Percentiles rank a stretch among this genome's conserved stretches.
Evolutionary conservation across 495 filamentous ascomycete species (phyloP).

Genomic region (Saxophila tyrrhenica): DNA sequence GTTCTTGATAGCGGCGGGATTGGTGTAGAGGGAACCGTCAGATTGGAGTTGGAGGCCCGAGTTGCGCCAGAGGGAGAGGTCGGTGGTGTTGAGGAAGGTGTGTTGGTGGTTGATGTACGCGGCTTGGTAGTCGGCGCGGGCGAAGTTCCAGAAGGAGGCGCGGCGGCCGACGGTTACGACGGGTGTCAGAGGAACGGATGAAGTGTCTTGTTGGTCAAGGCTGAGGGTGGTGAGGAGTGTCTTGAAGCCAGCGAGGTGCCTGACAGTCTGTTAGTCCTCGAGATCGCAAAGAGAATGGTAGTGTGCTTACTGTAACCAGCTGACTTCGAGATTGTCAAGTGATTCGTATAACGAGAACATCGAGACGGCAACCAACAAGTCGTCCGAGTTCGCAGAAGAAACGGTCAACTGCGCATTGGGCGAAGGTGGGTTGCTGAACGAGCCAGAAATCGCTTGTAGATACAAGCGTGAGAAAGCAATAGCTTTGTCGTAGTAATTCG

Average conservation of each 20-base stretch:
- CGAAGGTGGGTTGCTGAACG: background rate
- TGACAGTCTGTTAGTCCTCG: background rate
- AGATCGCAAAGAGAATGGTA: background rate
- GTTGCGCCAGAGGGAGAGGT: conserved; percentile 47
- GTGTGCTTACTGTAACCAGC: conserved; percentile 12
- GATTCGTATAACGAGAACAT: conserved; percentile 56
- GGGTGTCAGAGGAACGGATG: background rate
- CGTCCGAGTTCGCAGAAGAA: conserved; percentile 43
- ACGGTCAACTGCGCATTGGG: conserved; percentile 26
- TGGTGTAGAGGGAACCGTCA: conserved; percentile 35
- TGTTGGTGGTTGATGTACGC: conserved; percentile 43
- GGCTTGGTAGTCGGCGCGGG: conserved; percentile 51
- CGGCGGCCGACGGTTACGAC: conserved; percentile 32
- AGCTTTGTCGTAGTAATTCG: conserved; percentile 54
- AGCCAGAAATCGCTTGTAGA: conserved; percentile 35
- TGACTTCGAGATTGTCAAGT: conserved; percentile 32
- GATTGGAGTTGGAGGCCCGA: conserved; percentile 46
- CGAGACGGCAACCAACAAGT: conserved; percentile 49
- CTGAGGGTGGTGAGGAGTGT: conserved; percentile 8
- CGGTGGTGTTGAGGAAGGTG: conserved; percentile 50
- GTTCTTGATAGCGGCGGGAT: conserved; percentile 37
- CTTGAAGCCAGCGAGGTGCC: conserved; percentile 16
- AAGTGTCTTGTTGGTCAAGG: background rate
- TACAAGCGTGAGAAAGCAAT: conserved; percentile 45
- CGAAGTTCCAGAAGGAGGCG: conserved; percentile 58